Conservation (phyloP, 1,139 yeast species). For the Protomyces arabidopsidicola region DNA sequence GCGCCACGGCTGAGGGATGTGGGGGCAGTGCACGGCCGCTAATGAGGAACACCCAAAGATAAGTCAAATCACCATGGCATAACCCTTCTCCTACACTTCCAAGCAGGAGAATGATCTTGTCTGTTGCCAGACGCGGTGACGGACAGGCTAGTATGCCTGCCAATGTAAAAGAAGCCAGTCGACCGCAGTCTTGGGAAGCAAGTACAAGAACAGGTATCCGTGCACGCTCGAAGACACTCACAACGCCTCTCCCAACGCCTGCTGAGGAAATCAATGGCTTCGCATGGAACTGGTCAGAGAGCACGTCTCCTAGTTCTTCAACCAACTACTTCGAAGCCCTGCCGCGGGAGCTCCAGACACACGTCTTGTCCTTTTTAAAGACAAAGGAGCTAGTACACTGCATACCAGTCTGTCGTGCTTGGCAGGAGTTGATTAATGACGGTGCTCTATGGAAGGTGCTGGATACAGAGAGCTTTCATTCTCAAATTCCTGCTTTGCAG, state of each 20-base stretch:
- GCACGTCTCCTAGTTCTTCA: neutral
- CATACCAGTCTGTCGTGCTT: slow-evolving; percentile 3
- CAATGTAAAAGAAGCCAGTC: too few species aligned
- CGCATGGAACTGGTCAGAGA: neutral
- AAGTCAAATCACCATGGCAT: too few species aligned
- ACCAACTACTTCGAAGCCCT: slow-evolving; percentile 38
- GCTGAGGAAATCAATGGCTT: neutral
- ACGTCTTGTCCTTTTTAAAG: slow-evolving; percentile 23
- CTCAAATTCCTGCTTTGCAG: slow-evolving; percentile 27
- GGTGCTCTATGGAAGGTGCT: slow-evolving; percentile 32
- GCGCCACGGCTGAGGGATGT: too few species aligned
- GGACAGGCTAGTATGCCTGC: too few species aligned
- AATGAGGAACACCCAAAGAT: too few species aligned
- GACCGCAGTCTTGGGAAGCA: too few species aligned
- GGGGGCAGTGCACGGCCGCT: neutral
- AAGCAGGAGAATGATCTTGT: too few species aligned
- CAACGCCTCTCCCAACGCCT: slow-evolving; percentile 21
- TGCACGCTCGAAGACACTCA: slow-evolving; percentile 7
- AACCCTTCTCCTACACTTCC: too few species aligned
- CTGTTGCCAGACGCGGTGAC: too few species aligned
- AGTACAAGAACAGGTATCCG: neutral
- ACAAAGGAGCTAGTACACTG: slow-evolving; percentile 17
- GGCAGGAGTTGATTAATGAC: slow-evolving; percentile 26
- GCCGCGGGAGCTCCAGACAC: slow-evolving; percentile 28
- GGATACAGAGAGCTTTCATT: slow-evolving; percentile 26